A percentile compares a stretch with the other conserved stretches of the same genome.
Conservation (phyloP, 768 basidiomycete genomes). For the Fibroporia radiculosa region DNA sequence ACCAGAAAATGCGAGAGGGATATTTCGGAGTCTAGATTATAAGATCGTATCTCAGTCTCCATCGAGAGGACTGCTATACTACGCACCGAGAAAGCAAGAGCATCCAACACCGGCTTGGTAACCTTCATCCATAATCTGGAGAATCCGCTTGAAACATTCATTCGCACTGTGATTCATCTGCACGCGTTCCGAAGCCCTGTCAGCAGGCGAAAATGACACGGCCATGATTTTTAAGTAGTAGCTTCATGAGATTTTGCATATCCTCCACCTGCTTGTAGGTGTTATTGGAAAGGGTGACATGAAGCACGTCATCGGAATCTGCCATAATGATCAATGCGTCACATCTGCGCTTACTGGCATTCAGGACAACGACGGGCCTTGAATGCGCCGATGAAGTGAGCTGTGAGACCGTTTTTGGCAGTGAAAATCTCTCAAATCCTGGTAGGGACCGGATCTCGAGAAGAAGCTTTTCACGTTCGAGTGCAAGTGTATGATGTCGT, state of each 20-base stretch:
- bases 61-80: background rate
- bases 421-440: conserved; percentile 27
- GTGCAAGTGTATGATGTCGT: conserved; percentile 4
- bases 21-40: background rate
- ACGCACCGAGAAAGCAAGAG: conserved; percentile 1
- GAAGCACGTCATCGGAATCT: background rate
- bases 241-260: too few relatives aligned
- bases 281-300: conserved; percentile 6
- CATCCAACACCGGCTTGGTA: conserved; percentile 6
- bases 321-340: conserved; percentile 28
- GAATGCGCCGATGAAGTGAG: conserved; percentile 21
- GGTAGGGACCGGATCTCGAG: conserved; percentile 23
- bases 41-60: background rate
- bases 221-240: too few relatives aligned
- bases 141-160: too few relatives aligned
- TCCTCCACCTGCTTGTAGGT: too few relatives aligned
- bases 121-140: conserved; percentile 3
- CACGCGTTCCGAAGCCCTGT: too few relatives aligned
- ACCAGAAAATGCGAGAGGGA: conserved; percentile 18
- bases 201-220: too few relatives aligned
- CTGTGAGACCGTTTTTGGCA: conserved; percentile 14
- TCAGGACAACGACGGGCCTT: conserved; percentile 33
- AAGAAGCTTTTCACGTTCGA: conserved; percentile 8
- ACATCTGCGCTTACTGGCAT: conserved; percentile 24
- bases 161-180: too few relatives aligned